phyloP scores from a whole-genome alignment of 441 rosid genomes.

The Eugenia klotzschiana region DNA sequence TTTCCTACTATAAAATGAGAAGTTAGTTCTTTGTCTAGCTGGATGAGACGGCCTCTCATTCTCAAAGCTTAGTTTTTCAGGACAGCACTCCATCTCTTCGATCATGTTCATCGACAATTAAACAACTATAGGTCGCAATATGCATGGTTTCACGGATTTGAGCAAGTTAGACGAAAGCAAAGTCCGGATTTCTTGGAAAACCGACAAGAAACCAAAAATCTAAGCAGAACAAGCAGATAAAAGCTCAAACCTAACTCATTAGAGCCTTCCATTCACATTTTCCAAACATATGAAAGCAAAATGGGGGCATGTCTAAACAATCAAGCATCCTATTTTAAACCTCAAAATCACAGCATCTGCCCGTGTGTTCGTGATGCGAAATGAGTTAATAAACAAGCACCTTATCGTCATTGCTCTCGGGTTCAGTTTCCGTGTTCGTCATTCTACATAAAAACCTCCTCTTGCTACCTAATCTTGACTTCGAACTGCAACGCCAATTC shows the following conservation, averaged over 20 bases:
- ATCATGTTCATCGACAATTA: background rate
- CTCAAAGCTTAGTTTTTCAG: background rate
- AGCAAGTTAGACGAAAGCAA: background rate
- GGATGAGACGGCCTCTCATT: background rate
- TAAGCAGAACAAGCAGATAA: background rate
- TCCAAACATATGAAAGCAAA: background rate
- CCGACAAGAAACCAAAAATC: background rate
- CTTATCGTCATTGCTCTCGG: slow-evolving; percentile 65
- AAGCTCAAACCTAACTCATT: background rate
- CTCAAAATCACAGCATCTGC: background rate
- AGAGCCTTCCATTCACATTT: background rate
- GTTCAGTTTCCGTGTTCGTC: slow-evolving; percentile 51
- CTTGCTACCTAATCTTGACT: slow-evolving; percentile 24
- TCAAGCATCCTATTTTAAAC: background rate
- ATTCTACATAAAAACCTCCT: slow-evolving; percentile 42
- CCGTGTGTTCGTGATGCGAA: background rate
- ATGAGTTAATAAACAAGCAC: slow-evolving; percentile 11
- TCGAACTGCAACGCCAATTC: background rate
- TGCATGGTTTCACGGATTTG: background rate
- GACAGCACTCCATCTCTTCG: background rate
- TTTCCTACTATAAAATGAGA: background rate
- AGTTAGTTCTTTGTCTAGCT: background rate
- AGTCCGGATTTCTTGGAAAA: background rate
- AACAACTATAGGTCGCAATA: background rate
- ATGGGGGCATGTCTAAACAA: background rate